These are phyloP conservation scores for Penicillium cosmopolitanum DNA, from an alignment of 495 filamentous ascomycete genomes.

Conservation along the genomic window DNA sequence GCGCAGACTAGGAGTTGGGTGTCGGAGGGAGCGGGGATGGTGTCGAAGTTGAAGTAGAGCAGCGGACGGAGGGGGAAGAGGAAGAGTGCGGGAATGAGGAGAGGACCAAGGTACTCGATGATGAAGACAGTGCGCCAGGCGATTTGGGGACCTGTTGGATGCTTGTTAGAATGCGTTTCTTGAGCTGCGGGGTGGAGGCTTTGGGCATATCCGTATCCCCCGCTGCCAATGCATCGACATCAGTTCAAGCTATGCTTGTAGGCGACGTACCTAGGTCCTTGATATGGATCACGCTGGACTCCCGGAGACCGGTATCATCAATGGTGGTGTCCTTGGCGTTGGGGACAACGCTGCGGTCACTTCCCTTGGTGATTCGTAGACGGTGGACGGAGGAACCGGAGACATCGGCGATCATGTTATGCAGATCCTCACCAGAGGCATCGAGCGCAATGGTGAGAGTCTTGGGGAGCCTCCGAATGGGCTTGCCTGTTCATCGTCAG, in stretches of 20 bases:
- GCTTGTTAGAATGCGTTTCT: background rate
- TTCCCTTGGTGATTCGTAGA: slow-evolving; percentile 70
- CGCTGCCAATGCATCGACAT: background rate
- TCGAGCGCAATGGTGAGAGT: slow-evolving; percentile 62
- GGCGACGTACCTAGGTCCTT: slow-evolving; percentile 82
- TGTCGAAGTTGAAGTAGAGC: slow-evolving; percentile 66
- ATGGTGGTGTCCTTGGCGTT: slow-evolving; percentile 67
- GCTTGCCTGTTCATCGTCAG: slow-evolving; percentile 48
- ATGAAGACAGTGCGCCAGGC: slow-evolving; percentile 93
- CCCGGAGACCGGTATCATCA: slow-evolving; percentile 64
- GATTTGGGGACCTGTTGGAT: slow-evolving; percentile 76
- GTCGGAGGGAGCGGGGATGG: slow-evolving; percentile 57
- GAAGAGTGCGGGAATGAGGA: slow-evolving; percentile 80
- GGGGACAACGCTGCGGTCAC: slow-evolving; percentile 69
- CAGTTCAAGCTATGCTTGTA: background rate
- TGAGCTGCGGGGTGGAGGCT: slow-evolving; percentile 1
- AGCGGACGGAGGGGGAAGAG: slow-evolving; percentile 71
- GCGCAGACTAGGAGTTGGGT: slow-evolving; percentile 71
- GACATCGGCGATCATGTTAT: slow-evolving; percentile 56
- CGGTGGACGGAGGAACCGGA: slow-evolving; percentile 62
- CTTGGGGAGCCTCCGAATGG: slow-evolving; percentile 72
- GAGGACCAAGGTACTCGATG: slow-evolving; percentile 93
- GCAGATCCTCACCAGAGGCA: slow-evolving; percentile 66
- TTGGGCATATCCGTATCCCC: background rate
- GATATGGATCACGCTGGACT: slow-evolving; percentile 75